These are phyloP conservation scores for Croton laevigatus DNA, from an alignment of 441 rosid genomes.

Conservation along the genomic window DNA sequence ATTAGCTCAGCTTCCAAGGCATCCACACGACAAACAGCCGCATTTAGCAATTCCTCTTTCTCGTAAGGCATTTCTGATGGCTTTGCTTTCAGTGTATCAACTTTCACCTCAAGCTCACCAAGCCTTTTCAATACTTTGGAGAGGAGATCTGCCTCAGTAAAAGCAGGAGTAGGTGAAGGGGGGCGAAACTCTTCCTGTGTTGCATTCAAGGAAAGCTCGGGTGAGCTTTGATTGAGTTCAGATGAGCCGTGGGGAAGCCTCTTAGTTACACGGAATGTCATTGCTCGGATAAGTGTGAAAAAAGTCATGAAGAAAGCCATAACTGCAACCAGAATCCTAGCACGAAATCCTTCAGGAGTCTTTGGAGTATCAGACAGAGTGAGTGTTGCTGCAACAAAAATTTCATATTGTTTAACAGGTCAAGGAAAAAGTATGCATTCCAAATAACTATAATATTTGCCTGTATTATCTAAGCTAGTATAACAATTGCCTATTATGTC, in stretches of 20 bases:
- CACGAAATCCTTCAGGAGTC: constrained; percentile 52
- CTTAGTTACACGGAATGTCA: constrained; percentile 39
- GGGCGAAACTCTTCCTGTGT: constrained; percentile 49
- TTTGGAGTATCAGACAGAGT: constrained; percentile 41
- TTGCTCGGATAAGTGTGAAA: constrained; percentile 43
- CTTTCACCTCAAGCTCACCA: constrained; percentile 83
- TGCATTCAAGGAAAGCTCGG: constrained; percentile 35
- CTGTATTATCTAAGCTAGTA: not conserved
- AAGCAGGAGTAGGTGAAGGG: constrained; percentile 58
- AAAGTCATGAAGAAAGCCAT: constrained; percentile 62
- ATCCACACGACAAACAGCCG: constrained; percentile 95
- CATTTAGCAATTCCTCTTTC: constrained; percentile 89
- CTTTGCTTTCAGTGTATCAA: constrained; percentile 76
- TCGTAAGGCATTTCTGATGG: constrained; percentile 92
- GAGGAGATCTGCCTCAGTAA: constrained; percentile 56
- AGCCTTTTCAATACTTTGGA: constrained; percentile 71
- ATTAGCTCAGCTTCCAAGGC: constrained; percentile 98
- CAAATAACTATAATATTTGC: not conserved
- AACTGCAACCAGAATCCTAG: constrained; percentile 38
- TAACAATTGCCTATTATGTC: not conserved
- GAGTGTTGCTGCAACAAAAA: constrained; percentile 41
- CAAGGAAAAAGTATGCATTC: not conserved
- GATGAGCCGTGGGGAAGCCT: constrained; percentile 43
- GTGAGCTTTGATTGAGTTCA: constrained; percentile 30
- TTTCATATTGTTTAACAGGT: not conserved